A percentile compares a stretch with the other conserved stretches of the same genome.
Conservation (phyloP, 164 flowering plant species). For the Aristolochia fimbriata region DNA sequence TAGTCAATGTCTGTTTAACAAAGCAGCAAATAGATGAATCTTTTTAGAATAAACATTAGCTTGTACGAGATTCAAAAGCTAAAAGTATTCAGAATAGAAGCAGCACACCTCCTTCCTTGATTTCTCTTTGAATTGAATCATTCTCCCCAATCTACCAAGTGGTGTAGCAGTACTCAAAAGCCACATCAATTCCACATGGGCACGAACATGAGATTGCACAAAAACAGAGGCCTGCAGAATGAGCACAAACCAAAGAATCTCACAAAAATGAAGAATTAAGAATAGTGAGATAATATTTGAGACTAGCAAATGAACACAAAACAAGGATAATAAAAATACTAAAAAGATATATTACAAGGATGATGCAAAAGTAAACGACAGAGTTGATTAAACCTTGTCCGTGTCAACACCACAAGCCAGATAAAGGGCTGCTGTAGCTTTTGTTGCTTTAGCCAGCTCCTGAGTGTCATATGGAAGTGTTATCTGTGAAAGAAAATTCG, state of each 20-base stretch:
- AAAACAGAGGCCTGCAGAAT: constrained; percentile 75
- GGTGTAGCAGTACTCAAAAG: constrained; percentile 78
- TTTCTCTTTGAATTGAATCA: constrained; percentile 98
- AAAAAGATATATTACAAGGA: not conserved
- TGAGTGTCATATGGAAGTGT: constrained; percentile 75
- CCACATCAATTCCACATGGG: constrained; percentile 96
- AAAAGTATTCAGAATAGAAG: constrained; percentile 13
- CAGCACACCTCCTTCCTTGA: constrained; percentile 78
- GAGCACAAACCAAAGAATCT: constrained; percentile 4
- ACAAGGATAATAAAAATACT: not conserved
- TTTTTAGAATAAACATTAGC: not conserved
- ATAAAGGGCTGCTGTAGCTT: constrained; percentile 86
- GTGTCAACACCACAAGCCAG: constrained; percentile 91
- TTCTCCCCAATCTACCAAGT: constrained; percentile 86
- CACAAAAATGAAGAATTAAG: not conserved
- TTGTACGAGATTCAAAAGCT: constrained; percentile 2
- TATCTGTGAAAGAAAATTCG: constrained; percentile 34
- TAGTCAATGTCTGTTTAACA: not conserved
- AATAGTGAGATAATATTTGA: not conserved
- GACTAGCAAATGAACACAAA: not conserved
- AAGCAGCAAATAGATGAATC: constrained; percentile 1
- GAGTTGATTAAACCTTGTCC: constrained; percentile 45
- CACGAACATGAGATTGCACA: constrained; percentile 96
- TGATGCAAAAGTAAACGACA: too few species aligned
- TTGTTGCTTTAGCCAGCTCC: constrained; percentile 63